Percentiles rank a stretch among this genome's conserved stretches.
These are phyloP conservation scores for Arthrocladium fulminans DNA, from an alignment of 2,329 filamentous ascomycete species.

Conservation along the genomic window DNA sequence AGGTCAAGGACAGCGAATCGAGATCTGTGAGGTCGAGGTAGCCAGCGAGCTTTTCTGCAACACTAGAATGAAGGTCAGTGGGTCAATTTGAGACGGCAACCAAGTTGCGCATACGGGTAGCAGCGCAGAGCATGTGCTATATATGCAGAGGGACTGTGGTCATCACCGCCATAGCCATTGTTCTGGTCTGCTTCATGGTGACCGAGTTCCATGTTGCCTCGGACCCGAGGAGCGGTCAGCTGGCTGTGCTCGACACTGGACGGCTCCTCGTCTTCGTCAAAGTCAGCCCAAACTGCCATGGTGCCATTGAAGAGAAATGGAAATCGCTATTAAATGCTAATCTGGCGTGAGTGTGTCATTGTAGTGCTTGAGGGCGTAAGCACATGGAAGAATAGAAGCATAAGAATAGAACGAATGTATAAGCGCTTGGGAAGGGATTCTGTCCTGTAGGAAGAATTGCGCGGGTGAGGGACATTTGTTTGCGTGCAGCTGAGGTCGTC, in stretches of 20 bases:
- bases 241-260: conserved; percentile 13
- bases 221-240: background rate
- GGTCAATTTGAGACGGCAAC: conserved; percentile 17
- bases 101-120: conserved; percentile 35
- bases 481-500: conserved; percentile 1
- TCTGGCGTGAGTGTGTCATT: background rate
- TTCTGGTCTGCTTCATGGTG: conserved; percentile 6
- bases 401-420: conserved; percentile 2
- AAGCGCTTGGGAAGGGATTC: background rate
- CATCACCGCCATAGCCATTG: conserved; percentile 12
- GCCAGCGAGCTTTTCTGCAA: conserved; percentile 65
- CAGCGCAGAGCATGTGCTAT: conserved; percentile 33
- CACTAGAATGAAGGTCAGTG: conserved; percentile 42
- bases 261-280: conserved; percentile 32
- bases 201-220: background rate
- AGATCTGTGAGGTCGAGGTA: conserved; percentile 80
- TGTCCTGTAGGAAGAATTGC: background rate
- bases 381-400: background rate
- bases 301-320: conserved; percentile 23
- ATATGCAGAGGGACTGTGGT: conserved; percentile 30
- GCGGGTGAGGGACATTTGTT: background rate
- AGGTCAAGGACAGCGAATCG: conserved; percentile 72
- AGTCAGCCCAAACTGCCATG: conserved; percentile 43
- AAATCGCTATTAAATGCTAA: conserved; percentile 2
- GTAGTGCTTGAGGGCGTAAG: background rate